Evolutionary conservation across 352 stramenopile genomes (phyloP).

Genomic region (Elongisporangium undulatum): DNA sequence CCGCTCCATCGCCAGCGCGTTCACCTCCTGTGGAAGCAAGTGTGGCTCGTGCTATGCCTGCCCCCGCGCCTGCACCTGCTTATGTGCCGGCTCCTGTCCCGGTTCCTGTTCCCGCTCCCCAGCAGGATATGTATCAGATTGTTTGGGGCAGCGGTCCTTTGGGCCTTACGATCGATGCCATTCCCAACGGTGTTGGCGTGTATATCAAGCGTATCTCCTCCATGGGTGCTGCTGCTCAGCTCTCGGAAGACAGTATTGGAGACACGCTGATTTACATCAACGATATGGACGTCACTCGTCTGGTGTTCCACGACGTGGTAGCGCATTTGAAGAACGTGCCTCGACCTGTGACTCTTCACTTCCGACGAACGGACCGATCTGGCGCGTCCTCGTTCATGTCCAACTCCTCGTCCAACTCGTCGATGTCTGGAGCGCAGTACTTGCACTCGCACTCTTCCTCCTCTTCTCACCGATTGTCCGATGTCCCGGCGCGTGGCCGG

Average conservation of each 20-base stretch:
- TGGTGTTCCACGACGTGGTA: constrained; percentile 79
- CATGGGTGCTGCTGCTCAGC: constrained; percentile 59
- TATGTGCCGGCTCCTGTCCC: constrained; percentile 12
- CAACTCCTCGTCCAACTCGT: constrained; percentile 21
- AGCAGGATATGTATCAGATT: constrained; percentile 67
- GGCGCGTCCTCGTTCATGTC: constrained; percentile 35
- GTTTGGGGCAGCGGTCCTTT: constrained; percentile 73
- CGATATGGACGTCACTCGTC: constrained; percentile 70
- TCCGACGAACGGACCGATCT: constrained; percentile 32
- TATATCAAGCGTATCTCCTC: constrained; percentile 84
- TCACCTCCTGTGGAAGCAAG: neutral
- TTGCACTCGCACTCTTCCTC: constrained; percentile 34
- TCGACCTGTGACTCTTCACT: constrained; percentile 76
- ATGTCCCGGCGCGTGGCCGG: constrained; percentile 32
- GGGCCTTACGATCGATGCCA: constrained; percentile 79
- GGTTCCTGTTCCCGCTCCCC: constrained; percentile 6
- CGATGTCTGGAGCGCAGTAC: constrained; percentile 18
- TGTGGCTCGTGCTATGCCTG: constrained; percentile 9
- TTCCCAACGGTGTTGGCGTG: constrained; percentile 40
- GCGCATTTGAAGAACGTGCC: constrained; percentile 72
- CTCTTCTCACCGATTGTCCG: constrained; percentile 28
- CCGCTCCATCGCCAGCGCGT: neutral
- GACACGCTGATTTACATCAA: constrained; percentile 86
- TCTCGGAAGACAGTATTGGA: constrained; percentile 78
- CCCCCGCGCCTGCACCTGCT: constrained; percentile 5